Base-by-base conservation (phyloP, 1,284 basidiomycete species). In the Sutorius eximius region DNA sequence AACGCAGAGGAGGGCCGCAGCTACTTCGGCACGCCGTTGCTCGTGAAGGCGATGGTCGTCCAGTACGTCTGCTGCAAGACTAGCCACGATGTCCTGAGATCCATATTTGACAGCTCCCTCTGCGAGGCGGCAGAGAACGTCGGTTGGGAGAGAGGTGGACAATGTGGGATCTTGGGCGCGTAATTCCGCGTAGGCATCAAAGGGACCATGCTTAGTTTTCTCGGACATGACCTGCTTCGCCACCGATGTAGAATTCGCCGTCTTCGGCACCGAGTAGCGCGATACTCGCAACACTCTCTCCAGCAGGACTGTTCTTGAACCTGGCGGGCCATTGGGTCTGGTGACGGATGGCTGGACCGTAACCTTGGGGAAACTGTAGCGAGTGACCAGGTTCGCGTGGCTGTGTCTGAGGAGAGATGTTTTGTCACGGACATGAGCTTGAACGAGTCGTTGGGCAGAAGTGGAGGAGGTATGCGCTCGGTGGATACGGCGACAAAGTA, bases 401-500 rank as follows among this genome's bases (percentile, higher is more conserved):
- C 41, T 27, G 68, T 70, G 41, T 53, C 50, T 64, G 47, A 50
- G 48, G 60, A 57, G 37, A 38, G 45, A 40, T 10, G 65, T 58
- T 33, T 66, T 69, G 34, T 63, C 49, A 50, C 64, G 71, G 41
- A 57, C 64, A 49, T 59, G 60, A 34, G 49, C 55, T 62, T 61
- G 57, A 54, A 61, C 49, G 60, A 64, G 51, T 58, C 52, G 70
- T 59, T 59, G 58, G 34, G 53, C 42, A 32, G 53, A 55, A 57
- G 50, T 49, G 61, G 62, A 53, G 55, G 65, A 60, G 60, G 70
- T 61, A 67, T 71, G 70, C 65, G 71, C 70, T 73, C 66, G 71
- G 59, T 70, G 66, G 58, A 77, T 68, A 69, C 71, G 76, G 69
- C 78, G 80, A 74, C 80, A 81, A 77, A 77, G 72, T 69, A 75